These are phyloP conservation scores for Pythium aquatile DNA, from an alignment of 352 stramenopile species.

Conservation along the genomic window DNA sequence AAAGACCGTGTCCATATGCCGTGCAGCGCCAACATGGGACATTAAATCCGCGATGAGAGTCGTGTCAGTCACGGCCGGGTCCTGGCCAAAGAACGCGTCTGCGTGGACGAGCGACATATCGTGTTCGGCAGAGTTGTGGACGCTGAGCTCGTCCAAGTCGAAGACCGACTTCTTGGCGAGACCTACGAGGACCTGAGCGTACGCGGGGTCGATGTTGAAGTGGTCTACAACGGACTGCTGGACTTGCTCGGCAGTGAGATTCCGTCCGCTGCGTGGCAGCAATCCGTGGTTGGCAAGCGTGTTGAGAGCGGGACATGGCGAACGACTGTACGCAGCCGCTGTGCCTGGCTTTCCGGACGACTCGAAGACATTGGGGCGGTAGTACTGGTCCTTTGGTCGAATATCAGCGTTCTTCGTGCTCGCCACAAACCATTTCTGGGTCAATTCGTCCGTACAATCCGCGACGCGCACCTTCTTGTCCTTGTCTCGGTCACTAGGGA, in stretches of 20 bases:
- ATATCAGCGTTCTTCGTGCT: slow-evolving; percentile 12
- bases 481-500: not conserved
- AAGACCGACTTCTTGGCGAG: slow-evolving; percentile 14
- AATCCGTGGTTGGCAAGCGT: slow-evolving; percentile 49
- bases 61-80: slow-evolving; percentile 32
- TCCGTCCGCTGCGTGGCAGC: slow-evolving; percentile 36
- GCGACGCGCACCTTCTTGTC: not conserved
- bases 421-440: slow-evolving; percentile 10
- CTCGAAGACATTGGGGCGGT: not conserved
- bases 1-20: slow-evolving; percentile 10
- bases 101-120: slow-evolving; percentile 47
- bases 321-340: slow-evolving; percentile 29
- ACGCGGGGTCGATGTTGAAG: slow-evolving; percentile 34
- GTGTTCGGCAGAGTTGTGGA: slow-evolving; percentile 41
- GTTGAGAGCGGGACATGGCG: slow-evolving; percentile 49
- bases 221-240: slow-evolving; percentile 32
- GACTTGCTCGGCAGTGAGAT: slow-evolving; percentile 26
- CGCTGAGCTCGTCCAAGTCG: slow-evolving; percentile 35
- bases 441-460: slow-evolving; percentile 4
- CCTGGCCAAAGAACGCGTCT: slow-evolving; percentile 37
- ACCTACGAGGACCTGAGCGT: not conserved
- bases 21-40: slow-evolving; percentile 10
- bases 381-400: slow-evolving; percentile 13
- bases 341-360: slow-evolving; percentile 29
- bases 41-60: slow-evolving; percentile 33